phyloP scores from a whole-genome alignment of 2,329 filamentous ascomycete species.

The Didymella glomerata region DNA sequence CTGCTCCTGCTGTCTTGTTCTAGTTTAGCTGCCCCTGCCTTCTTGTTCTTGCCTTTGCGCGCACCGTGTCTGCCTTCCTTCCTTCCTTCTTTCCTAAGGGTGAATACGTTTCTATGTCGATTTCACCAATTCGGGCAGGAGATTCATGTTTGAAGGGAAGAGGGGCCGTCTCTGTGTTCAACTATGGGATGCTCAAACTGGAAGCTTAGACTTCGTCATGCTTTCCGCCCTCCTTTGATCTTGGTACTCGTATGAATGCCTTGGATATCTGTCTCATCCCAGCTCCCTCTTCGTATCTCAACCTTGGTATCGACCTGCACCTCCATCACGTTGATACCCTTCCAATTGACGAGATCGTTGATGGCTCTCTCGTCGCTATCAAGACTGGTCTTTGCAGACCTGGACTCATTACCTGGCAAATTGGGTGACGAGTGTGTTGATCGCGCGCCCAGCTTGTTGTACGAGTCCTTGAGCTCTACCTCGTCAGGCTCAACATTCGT shows the following conservation, averaged over 20 bases:
- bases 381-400: conserved; percentile 22
- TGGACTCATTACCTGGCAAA: conserved; percentile 13
- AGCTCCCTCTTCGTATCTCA: conserved; percentile 37
- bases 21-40: too few species aligned
- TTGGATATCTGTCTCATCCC: conserved; percentile 22
- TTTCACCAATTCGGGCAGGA: too few species aligned
- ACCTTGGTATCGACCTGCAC: conserved; percentile 42
- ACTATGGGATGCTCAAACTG: neutral
- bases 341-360: conserved; percentile 22
- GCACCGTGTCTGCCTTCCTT: too few species aligned
- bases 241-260: conserved; percentile 11
- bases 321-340: conserved; percentile 25
- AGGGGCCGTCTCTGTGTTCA: neutral
- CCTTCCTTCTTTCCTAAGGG: too few species aligned
- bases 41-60: too few species aligned
- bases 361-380: conserved; percentile 33
- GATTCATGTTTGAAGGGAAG: neutral
- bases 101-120: too few species aligned
- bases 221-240: conserved; percentile 23
- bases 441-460: conserved; percentile 21
- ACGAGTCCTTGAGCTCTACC: conserved; percentile 32
- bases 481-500: conserved; percentile 28
- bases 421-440: conserved; percentile 13
- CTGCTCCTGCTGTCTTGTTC: too few species aligned
- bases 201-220: neutral